phyloP scores from a whole-genome alignment of 345 rosid species.

The Murraya koenigii region DNA sequence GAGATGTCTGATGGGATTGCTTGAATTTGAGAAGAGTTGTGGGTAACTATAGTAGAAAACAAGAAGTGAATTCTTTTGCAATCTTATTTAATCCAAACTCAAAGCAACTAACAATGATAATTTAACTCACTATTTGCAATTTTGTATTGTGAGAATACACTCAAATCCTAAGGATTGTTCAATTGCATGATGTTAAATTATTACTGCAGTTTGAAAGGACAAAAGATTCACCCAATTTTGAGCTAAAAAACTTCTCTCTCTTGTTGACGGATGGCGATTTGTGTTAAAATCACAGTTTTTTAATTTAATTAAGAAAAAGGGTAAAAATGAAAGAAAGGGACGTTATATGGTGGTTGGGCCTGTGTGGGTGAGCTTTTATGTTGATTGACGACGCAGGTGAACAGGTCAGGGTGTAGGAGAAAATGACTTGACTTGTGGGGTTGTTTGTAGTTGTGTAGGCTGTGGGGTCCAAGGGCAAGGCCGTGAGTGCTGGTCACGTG shows the following conservation, averaged over 20 bases:
- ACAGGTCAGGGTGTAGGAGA: slow-evolving; percentile 18
- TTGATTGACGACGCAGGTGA: slow-evolving; percentile 8
- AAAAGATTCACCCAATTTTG: not conserved
- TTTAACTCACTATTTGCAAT: too few species aligned
- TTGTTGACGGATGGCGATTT: too few species aligned
- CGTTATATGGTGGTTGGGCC: not conserved
- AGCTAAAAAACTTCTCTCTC: too few species aligned
- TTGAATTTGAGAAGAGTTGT: not conserved
- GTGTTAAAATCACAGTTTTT: not conserved
- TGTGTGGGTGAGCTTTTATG: slow-evolving; percentile 4
- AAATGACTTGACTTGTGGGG: not conserved
- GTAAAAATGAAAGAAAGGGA: not conserved
- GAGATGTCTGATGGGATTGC: not conserved
- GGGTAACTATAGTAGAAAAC: not conserved
- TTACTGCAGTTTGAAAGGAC: not conserved
- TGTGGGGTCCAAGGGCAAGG: slow-evolving; percentile 1
- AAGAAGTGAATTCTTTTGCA: too few species aligned
- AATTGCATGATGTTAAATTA: not conserved
- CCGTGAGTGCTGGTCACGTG: not conserved
- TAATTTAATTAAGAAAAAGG: not conserved
- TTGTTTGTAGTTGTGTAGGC: not conserved
- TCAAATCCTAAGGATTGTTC: not conserved
- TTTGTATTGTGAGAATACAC: too few species aligned
- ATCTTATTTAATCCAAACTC: too few species aligned
- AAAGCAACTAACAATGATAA: too few species aligned